phyloP scores from a whole-genome alignment of 139 green algal species.

The Eudorina sp. region DNA sequence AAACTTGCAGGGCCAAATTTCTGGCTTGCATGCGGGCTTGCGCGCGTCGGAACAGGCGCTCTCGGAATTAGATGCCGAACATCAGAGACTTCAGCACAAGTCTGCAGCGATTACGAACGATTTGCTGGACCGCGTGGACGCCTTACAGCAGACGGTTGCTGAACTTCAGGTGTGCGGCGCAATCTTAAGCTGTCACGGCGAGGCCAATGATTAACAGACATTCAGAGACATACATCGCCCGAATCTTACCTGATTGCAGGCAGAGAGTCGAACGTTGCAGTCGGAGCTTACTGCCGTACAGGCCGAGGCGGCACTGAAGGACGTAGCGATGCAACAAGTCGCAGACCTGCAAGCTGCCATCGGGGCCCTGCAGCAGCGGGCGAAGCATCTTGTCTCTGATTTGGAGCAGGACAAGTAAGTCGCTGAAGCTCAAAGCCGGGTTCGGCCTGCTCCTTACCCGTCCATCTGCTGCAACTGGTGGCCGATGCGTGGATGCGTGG shows the following conservation, averaged over 20 bases:
- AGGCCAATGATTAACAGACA: too few relatives aligned
- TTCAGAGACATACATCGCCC: too few relatives aligned
- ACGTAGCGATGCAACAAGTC: slow-evolving; percentile 30
- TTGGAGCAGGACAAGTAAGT: slow-evolving; percentile 50
- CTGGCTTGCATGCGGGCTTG: slow-evolving; percentile 8
- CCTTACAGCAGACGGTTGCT: slow-evolving; percentile 1
- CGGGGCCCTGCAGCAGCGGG: slow-evolving; percentile 13
- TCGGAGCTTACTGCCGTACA: slow-evolving; percentile 18
- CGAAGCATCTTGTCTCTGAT: slow-evolving; percentile 20
- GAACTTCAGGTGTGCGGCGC: slow-evolving; percentile 36
- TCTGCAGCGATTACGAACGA: background rate
- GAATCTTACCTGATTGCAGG: background rate
- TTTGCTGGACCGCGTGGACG: background rate
- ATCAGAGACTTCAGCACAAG: background rate
- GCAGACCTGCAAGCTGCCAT: slow-evolving; percentile 48
- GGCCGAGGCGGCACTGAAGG: slow-evolving; percentile 14
- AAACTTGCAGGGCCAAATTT: background rate
- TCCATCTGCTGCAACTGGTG: too few relatives aligned
- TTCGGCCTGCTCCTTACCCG: too few relatives aligned
- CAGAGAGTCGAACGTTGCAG: slow-evolving; percentile 9
- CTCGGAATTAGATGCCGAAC: slow-evolving; percentile 1
- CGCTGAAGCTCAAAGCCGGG: too few relatives aligned
- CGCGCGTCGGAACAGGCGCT: background rate
- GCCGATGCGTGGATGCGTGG: too few relatives aligned
- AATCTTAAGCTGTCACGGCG: too few relatives aligned